Conservation (phyloP, 2,329 filamentous ascomycete species). For the Fusarium sp. region DNA sequence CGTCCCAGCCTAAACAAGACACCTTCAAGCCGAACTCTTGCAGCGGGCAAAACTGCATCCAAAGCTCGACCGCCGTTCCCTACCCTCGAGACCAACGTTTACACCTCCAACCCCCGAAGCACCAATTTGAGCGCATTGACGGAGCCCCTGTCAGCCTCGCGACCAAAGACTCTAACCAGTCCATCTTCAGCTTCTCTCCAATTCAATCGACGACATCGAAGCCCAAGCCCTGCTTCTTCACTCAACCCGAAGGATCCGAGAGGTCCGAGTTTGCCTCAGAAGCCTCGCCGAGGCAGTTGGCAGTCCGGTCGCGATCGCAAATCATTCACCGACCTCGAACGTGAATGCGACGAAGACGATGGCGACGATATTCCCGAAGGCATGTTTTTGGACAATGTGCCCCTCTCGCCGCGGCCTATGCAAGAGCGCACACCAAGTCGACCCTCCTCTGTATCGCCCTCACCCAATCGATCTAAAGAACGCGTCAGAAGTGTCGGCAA, state of each 20-base stretch:
- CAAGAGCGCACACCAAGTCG: conserved; percentile 67
- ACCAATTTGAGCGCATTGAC: conserved; percentile 58
- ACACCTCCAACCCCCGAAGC: conserved; percentile 64
- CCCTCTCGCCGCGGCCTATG: conserved; percentile 78
- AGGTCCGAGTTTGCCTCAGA: conserved; percentile 56
- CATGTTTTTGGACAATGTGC: conserved; percentile 83
- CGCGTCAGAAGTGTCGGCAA: conserved; percentile 70
- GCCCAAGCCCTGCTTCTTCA: conserved; percentile 64
- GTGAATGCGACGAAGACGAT: conserved; percentile 81
- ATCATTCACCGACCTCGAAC: conserved; percentile 76
- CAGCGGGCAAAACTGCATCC: conserved; percentile 48
- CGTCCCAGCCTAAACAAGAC: conserved; percentile 50
- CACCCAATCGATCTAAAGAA: conserved; percentile 66
- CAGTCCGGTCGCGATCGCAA: conserved; percentile 75
- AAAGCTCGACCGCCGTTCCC: conserved; percentile 59
- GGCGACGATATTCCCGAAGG: conserved; percentile 84
- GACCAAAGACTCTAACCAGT: conserved; percentile 46
- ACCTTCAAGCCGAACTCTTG: conserved; percentile 49
- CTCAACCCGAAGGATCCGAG: conserved; percentile 60
- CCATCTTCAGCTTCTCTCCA: conserved; percentile 56
- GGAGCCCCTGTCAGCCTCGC: conserved; percentile 51
- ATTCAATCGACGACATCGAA: conserved; percentile 57
- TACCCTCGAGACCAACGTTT: conserved; percentile 60
- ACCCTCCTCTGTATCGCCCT: conserved; percentile 65
- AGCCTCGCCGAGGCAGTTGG: conserved; percentile 75